These are phyloP conservation scores for Chlamydomonas eustigma DNA, from an alignment of 139 green algal genomes.

Conservation along the genomic window DNA sequence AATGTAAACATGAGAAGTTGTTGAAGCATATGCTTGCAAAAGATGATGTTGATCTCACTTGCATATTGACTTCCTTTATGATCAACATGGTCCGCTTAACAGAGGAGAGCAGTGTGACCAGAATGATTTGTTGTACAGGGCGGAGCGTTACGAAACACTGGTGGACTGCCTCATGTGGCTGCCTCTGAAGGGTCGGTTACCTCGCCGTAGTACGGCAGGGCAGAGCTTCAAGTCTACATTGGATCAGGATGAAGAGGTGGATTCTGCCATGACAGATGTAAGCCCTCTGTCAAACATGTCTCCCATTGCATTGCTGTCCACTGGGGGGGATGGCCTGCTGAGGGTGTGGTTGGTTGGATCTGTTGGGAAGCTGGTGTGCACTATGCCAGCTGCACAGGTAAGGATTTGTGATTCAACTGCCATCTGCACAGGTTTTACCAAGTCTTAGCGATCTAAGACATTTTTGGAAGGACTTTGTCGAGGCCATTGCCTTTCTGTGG, in stretches of 20 bases:
- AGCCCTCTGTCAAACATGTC: not conserved
- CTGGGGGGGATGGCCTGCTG: conserved; percentile 59
- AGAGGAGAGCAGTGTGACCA: too few species aligned
- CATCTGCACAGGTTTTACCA: too few species aligned
- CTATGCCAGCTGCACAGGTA: conserved; percentile 41
- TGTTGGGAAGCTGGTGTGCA: conserved; percentile 46
- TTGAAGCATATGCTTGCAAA: not conserved
- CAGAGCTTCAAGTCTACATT: not conserved
- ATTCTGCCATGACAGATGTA: not conserved
- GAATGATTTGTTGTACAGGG: conserved; percentile 10
- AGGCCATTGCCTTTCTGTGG: too few species aligned
- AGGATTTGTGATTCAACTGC: too few species aligned
- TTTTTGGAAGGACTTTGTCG: too few species aligned
- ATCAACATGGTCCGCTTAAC: not conserved
- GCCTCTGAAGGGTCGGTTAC: conserved; percentile 1
- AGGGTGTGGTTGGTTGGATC: conserved; percentile 57
- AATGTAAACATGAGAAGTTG: not conserved
- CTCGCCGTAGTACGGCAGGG: not conserved
- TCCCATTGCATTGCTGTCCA: conserved; percentile 53
- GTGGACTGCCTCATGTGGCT: conserved; percentile 60
- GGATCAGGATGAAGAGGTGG: not conserved
- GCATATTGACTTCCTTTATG: too few species aligned
- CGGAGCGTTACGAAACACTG: conserved; percentile 51
- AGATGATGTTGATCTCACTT: too few species aligned
- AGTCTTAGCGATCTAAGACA: too few species aligned